Evolutionary conservation across 495 filamentous ascomycete species (phyloP), one percentile per base, ranked within the genome.

Genomic region (Aspergillus steynii): DNA sequence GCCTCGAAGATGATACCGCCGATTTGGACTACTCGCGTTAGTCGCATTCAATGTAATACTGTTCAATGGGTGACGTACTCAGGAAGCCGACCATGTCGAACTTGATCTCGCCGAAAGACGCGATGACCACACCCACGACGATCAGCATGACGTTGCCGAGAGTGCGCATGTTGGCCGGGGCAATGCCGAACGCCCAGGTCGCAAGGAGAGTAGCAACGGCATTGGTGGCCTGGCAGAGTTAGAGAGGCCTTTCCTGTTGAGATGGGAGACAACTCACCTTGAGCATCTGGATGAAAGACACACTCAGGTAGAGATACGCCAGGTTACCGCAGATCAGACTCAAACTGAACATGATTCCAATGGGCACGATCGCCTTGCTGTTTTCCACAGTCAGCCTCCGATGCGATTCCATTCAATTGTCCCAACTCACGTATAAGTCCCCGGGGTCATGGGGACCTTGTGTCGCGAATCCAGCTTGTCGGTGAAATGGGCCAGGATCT

Each of bases 261-360:
- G 60, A 20, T 42, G 9, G n/a, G 25, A 15, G 4, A 9, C 12
- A 57, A 75, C 82, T 53, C 59, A 89, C 88, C 90, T 97, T 97
- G 68, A 97, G 85, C 93, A 97, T 97, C 81, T 97, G 93, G 73
- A 97, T 97, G 76, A 97, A 97, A 47, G 93, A 86, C 61, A 96
- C 93, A 68, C 88, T 91, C 62, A 97, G 85, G 76, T 95, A 96
- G 53, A 97, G 81, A 71, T 96, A 97, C 57, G 93, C 90, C 72
- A 93, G 81, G 77, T 97, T 96, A 60, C 92, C 90, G 78, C 91
- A 96, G 69, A 97, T 96, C 84, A 97, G 83, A 74, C 89, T 92
- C 79, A 96, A 80, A 77, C 88, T 92, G 84, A 96, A 97, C 82
- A 94, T 93, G 61, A 96, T 71, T 61, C 93, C 93, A 70, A 97